A percentile compares a stretch with the other conserved stretches of the same genome.
These are phyloP conservation scores for Cenchrus purpureus DNA, from an alignment of 176 grass and related monocot species.

Conservation along the genomic window DNA sequence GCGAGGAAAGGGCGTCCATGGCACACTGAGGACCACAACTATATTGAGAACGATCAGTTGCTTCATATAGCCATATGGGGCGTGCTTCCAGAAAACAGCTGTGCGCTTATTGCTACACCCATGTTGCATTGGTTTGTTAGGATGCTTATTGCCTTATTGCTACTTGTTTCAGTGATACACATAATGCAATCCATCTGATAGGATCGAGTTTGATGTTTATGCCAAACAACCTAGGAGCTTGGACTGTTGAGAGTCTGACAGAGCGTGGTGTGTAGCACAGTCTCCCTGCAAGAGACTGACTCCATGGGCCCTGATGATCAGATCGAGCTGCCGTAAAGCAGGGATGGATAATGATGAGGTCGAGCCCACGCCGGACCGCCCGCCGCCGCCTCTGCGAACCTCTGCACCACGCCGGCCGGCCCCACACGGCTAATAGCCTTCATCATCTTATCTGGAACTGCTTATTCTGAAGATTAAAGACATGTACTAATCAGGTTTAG, in stretches of 20 bases:
- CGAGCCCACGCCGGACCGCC: slow-evolving; percentile 50
- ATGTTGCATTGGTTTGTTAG: neutral
- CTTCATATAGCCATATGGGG: slow-evolving; percentile 1
- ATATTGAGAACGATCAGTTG: neutral
- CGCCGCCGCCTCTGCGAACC: slow-evolving; percentile 35
- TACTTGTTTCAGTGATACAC: neutral
- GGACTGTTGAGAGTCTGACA: neutral
- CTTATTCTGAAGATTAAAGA: neutral
- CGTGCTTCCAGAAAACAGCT: neutral
- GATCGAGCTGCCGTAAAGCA: neutral
- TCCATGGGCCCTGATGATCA: neutral
- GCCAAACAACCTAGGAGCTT: neutral
- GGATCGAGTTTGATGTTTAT: neutral
- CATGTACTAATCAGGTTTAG: slow-evolving; percentile 14
- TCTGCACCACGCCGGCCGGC: neutral
- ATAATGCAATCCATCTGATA: too few relatives aligned
- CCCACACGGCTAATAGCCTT: neutral
- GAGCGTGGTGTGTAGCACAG: too few relatives aligned
- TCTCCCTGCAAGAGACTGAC: neutral
- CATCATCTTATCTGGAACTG: slow-evolving; percentile 6
- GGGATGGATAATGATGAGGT: slow-evolving; percentile 38
- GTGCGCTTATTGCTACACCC: neutral
- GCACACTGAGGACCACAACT: slow-evolving; percentile 45
- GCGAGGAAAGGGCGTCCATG: slow-evolving; percentile 44
- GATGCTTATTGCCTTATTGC: neutral